Conservation (phyloP, 257 asterid species). For the Capsicum rhomboideum region DNA sequence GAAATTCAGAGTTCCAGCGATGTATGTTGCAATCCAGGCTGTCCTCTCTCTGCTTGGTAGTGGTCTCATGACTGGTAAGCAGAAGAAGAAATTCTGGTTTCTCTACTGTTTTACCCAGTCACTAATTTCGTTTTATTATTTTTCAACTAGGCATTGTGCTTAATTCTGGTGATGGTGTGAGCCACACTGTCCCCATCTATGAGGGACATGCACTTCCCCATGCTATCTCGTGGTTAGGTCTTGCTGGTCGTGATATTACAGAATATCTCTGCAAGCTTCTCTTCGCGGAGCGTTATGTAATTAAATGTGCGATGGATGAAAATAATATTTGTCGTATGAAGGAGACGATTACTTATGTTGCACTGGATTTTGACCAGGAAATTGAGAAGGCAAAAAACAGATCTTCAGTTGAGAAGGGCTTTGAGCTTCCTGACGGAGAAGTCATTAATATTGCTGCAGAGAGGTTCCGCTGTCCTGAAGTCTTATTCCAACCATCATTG, state of each 20-base stretch:
- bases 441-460: not conserved
- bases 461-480: slow-evolving; percentile 8
- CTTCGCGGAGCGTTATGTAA: not conserved
- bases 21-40: not conserved
- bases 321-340: not conserved
- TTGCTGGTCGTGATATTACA: not conserved
- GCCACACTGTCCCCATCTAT: not conserved
- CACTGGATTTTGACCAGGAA: not conserved
- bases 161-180: not conserved
- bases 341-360: not conserved
- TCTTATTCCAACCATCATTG: slow-evolving; percentile 6
- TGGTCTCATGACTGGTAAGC: not conserved
- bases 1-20: not conserved
- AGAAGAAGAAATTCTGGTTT: not conserved
- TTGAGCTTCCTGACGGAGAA: not conserved
- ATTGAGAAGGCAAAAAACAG: not conserved
- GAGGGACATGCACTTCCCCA: not conserved
- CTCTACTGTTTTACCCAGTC: not conserved
- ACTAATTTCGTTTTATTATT: not conserved
- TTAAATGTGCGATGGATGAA: not conserved
- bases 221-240: not conserved
- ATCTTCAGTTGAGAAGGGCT: not conserved
- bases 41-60: not conserved
- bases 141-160: not conserved
- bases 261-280: not conserved